A percentile compares a stretch with the other conserved stretches of the same genome.
Evolutionary conservation across 305 asterid genomes (phyloP).

Genomic region (Fraxinus ornus): DNA sequence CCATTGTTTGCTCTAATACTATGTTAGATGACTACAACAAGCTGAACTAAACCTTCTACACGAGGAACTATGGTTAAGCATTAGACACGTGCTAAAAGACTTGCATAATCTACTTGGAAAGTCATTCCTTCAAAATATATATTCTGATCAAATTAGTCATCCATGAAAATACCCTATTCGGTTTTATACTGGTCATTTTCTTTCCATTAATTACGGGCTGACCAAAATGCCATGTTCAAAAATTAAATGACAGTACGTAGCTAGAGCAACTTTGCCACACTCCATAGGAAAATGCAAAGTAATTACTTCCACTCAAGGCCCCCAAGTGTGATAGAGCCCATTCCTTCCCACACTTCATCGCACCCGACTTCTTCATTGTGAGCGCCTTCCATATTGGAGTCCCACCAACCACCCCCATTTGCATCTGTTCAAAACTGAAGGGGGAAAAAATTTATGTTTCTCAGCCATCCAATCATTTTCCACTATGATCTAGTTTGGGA

Average conservation of each 20-base stretch:
- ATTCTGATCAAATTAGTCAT: neutral
- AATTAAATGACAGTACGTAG: neutral
- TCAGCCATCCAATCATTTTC: no score
- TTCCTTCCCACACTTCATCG: conserved; percentile 74
- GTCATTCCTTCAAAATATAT: neutral
- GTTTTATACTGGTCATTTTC: neutral
- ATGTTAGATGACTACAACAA: no score
- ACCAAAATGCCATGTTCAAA: neutral
- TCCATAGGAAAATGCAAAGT: neutral
- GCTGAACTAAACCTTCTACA: neutral
- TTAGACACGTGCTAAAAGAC: neutral
- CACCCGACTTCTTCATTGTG: conserved; percentile 83
- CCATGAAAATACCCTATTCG: neutral
- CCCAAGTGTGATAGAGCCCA: conserved; percentile 71
- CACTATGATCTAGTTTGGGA: no score
- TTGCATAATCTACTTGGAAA: neutral
- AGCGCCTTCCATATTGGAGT: conserved; percentile 73
- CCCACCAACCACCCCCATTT: conserved; percentile 92
- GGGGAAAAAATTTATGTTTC: neutral
- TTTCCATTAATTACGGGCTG: neutral
- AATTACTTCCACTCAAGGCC: conserved; percentile 67
- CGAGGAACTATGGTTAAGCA: neutral
- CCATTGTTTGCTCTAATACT: no score
- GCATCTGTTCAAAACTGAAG: conserved; percentile 47
- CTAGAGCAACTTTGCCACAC: neutral